A percentile compares a stretch with the other conserved stretches of the same genome.
Conservation (phyloP, 768 basidiomycete genomes). For the Auricularia auricula-judae region DNA sequence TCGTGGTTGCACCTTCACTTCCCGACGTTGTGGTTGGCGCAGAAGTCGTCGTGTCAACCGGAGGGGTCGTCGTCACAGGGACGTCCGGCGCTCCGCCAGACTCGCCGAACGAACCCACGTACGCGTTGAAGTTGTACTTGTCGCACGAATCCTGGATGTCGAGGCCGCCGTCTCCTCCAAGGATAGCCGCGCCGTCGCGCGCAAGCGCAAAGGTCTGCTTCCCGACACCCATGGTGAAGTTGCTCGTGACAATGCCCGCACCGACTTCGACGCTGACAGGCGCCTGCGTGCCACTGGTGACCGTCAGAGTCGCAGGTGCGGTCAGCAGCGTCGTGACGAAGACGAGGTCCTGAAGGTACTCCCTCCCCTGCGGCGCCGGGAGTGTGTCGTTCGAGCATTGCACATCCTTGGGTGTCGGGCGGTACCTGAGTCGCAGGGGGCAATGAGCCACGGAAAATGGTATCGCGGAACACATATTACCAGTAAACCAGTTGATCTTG, state of each 20-base stretch:
- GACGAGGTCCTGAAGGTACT: not conserved
- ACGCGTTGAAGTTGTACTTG: conserved; percentile 2
- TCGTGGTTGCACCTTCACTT: not conserved
- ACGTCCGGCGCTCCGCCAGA: not conserved
- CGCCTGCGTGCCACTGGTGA: not conserved
- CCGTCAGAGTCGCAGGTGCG: not conserved
- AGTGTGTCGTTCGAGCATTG: not conserved
- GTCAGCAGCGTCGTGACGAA: not conserved
- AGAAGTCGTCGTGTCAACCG: not conserved
- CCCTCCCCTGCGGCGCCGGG: not conserved
- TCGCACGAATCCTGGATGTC: not conserved
- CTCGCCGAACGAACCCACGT: not conserved
- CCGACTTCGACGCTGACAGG: not conserved
- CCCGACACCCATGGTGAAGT: conserved; percentile 1
- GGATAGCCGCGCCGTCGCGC: not conserved
- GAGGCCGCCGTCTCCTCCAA: not conserved
- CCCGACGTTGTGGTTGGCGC: not conserved
- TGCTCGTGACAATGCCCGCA: not conserved
- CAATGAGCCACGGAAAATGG: not conserved
- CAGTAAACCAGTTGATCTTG: not conserved
- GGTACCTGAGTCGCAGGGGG: not conserved
- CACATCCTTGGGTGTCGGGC: not conserved
- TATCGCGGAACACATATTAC: not conserved
- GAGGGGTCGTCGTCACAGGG: not conserved
- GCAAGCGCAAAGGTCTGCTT: not conserved